Evolutionary conservation across 192 early-diverging fungal genomes (phyloP).

Genomic region (Linnemannia schmuckeri): DNA sequence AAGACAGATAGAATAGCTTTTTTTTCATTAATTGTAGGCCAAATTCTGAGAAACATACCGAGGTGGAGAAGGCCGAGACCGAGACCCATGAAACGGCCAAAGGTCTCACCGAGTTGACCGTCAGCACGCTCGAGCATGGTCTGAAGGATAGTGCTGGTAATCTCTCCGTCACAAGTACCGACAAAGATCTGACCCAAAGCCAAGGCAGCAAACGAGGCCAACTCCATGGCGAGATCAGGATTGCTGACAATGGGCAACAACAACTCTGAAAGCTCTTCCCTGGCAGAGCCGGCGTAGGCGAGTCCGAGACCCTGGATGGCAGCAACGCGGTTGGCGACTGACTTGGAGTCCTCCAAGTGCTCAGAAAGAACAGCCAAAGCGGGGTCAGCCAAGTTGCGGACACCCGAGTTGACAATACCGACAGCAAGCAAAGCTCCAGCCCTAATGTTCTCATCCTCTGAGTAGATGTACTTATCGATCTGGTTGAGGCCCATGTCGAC

Average conservation of each 20-base stretch:
- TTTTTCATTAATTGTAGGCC: too few species aligned
- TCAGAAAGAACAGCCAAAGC: constrained; percentile 92
- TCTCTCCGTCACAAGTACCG: constrained; percentile 90
- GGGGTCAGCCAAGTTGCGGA: constrained; percentile 92
- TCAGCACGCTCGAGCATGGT: constrained; percentile 97
- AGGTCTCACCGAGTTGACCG: constrained; percentile 85
- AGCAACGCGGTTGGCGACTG: constrained; percentile 74
- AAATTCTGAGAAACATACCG: constrained; percentile 58
- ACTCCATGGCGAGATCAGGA: constrained; percentile 84
- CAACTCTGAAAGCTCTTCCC: constrained; percentile 87
- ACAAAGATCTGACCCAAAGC: constrained; percentile 95
- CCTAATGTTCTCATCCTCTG: constrained; percentile 88
- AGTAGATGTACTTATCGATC: constrained; percentile 96
- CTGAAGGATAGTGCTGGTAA: constrained; percentile 91
- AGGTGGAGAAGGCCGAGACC: constrained; percentile 92
- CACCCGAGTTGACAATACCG: constrained; percentile 91
- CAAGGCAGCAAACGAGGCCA: constrained; percentile 90
- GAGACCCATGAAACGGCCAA: constrained; percentile 93
- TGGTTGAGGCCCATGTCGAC: constrained; percentile 90
- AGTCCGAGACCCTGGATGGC: constrained; percentile 90
- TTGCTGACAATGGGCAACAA: constrained; percentile 88
- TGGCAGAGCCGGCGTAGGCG: constrained; percentile 92
- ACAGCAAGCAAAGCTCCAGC: constrained; percentile 94
- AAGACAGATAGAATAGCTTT: neutral
- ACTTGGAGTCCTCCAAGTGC: constrained; percentile 74